Percentiles rank a stretch among this genome's conserved stretches.
Conservation (phyloP, 2,329 filamentous ascomycete genomes). For the Talaromyces albobiverticillius region DNA sequence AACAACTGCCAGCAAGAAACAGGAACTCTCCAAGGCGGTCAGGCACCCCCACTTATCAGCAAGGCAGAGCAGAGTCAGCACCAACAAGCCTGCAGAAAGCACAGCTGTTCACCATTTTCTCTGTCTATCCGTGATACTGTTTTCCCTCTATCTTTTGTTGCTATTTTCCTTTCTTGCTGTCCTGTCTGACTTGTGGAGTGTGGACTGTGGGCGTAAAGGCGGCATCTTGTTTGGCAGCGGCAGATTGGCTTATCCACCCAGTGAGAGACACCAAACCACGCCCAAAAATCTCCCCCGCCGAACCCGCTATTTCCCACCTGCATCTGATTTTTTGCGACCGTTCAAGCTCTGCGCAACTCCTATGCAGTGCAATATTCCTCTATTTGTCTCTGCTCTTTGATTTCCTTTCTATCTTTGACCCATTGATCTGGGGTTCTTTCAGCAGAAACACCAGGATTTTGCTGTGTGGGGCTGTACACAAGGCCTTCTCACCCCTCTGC, state of each 20-base stretch:
- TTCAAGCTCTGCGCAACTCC: conserved; percentile 6
- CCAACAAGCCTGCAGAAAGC: not conserved
- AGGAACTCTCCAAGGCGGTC: conserved; percentile 12
- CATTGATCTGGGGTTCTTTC: not conserved
- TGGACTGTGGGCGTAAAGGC: too few relatives aligned
- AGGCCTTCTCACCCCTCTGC: not conserved
- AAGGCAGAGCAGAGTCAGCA: conserved; percentile 3
- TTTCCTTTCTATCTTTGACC: not conserved
- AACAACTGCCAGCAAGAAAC: too few relatives aligned
- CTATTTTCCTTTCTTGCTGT: not conserved
- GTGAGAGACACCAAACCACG: too few relatives aligned
- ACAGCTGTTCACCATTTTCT: too few relatives aligned
- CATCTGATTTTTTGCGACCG: conserved; percentile 4
- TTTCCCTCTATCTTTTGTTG: not conserved
- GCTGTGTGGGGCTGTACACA: conserved; percentile 3
- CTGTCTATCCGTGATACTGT: too few relatives aligned
- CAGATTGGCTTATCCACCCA: not conserved
- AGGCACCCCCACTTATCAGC: conserved; percentile 2
- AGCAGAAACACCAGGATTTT: too few relatives aligned
- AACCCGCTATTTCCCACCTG: conserved; percentile 9
- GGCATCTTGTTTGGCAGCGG: not conserved
- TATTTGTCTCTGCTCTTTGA: not conserved
- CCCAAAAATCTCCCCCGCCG: conserved; percentile 12
- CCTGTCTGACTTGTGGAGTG: too few relatives aligned
- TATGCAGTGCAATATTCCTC: not conserved